These are phyloP conservation scores for Aspergillus ibericus DNA, from an alignment of 2,329 filamentous ascomycete species.

Conservation along the genomic window DNA sequence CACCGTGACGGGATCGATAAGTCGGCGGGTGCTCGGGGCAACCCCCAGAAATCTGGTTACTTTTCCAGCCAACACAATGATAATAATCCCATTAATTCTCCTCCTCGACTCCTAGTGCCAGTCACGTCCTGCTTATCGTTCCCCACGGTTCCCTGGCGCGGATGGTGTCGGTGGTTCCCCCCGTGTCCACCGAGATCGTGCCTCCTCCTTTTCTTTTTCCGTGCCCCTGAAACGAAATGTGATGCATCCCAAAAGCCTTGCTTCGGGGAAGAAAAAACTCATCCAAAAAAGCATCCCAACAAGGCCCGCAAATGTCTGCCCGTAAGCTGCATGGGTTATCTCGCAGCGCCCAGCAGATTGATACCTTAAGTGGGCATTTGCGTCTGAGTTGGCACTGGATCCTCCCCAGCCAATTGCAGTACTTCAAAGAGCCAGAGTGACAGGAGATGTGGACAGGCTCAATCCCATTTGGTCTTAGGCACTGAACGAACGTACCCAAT, in stretches of 20 bases:
- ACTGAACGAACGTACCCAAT: neutral
- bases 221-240: neutral
- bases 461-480: neutral
- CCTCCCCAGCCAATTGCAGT: constrained; percentile 5
- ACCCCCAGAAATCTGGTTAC: constrained; percentile 9
- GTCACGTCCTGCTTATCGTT: neutral
- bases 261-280: neutral
- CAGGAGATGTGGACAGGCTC: neutral
- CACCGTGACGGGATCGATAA: constrained; percentile 8
- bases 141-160: neutral
- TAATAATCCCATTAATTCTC: too few relatives aligned
- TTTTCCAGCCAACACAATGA: too few relatives aligned
- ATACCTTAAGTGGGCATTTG: neutral
- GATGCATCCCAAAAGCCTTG: neutral
- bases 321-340: neutral
- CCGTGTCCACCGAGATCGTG: constrained; percentile 1
- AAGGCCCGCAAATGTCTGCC: neutral
- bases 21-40: constrained; percentile 24
- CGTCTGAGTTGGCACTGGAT: constrained; percentile 4
- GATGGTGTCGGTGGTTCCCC: neutral
- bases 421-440: neutral
- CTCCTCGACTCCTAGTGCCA: neutral
- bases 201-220: neutral
- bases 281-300: neutral
- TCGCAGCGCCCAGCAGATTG: neutral